Conservation (phyloP, 2,329 filamentous ascomycete species). For the Atkinsonella texensis region DNA sequence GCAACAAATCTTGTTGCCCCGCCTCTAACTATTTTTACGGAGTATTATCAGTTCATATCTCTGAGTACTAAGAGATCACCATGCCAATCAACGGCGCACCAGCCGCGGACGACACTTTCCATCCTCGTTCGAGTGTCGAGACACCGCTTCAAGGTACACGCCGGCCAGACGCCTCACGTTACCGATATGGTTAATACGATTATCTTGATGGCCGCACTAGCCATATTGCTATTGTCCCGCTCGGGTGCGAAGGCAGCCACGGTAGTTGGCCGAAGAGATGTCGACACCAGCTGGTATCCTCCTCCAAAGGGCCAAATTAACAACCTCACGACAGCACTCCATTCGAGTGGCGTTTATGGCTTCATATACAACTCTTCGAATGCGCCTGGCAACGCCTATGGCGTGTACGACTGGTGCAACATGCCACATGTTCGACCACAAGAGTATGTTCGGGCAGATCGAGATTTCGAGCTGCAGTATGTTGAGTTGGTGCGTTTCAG, state of each 20-base stretch:
- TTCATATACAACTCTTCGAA: conserved; percentile 61
- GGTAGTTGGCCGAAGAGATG: conserved; percentile 7
- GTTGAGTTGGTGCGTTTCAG: conserved; percentile 53
- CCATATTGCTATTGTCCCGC: not conserved
- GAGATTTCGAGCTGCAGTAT: conserved; percentile 55
- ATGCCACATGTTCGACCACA: conserved; percentile 67
- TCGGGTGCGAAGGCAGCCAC: not conserved
- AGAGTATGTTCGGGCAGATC: conserved; percentile 46
- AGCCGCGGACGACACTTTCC: not conserved
- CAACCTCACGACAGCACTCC: conserved; percentile 44
- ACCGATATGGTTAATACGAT: not conserved
- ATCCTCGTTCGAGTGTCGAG: not conserved
- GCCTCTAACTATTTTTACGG: not conserved
- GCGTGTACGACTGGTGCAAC: conserved; percentile 71
- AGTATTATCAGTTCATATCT: not conserved
- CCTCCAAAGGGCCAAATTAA: conserved; percentile 47
- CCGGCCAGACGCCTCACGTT: not conserved
- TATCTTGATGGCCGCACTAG: not conserved
- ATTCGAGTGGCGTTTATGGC: conserved; percentile 52
- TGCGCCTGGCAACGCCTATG: conserved; percentile 43
- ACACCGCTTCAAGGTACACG: not conserved
- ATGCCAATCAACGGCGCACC: not conserved
- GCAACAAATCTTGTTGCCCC: not conserved
- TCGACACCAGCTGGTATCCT: conserved; percentile 43
- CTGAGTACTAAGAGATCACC: not conserved